These are phyloP conservation scores for Zea luxurians DNA, from an alignment of 176 grass and related monocot species.

Conservation along the genomic window DNA sequence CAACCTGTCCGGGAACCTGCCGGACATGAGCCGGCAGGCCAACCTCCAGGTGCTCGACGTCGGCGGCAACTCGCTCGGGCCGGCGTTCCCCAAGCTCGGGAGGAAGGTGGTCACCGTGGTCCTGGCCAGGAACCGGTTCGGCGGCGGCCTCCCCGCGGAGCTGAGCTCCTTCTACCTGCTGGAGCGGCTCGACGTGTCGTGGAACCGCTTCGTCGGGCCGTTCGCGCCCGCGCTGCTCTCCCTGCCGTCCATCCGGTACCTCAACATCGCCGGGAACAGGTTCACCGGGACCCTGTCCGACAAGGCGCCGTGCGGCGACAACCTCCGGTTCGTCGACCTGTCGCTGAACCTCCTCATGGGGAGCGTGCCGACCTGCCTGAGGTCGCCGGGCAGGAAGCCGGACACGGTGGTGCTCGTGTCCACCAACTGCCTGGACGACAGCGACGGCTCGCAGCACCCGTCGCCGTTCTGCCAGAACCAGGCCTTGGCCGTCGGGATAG, in stretches of 20 bases:
- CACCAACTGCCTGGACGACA: slow-evolving; percentile 59
- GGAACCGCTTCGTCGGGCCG: slow-evolving; percentile 73
- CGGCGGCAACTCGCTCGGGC: slow-evolving; percentile 68
- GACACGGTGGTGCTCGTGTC: slow-evolving; percentile 46
- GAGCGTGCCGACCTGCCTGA: slow-evolving; percentile 62
- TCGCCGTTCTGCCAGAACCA: slow-evolving; percentile 83
- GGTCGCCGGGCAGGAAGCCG: slow-evolving; percentile 33
- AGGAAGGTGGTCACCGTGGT: slow-evolving; percentile 70
- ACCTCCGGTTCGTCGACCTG: slow-evolving; percentile 72
- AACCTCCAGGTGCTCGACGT: slow-evolving; percentile 78
- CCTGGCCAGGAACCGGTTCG: slow-evolving; percentile 73
- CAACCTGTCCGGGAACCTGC: slow-evolving; percentile 68
- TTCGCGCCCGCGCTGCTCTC: slow-evolving; percentile 68
- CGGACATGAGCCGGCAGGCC: slow-evolving; percentile 54
- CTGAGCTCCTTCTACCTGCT: slow-evolving; percentile 60
- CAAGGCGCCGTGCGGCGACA: slow-evolving; percentile 61
- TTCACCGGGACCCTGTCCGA: slow-evolving; percentile 83
- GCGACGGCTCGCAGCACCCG: slow-evolving; percentile 55
- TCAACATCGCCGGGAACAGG: slow-evolving; percentile 71
- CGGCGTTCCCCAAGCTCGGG: slow-evolving; percentile 69
- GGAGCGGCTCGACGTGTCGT: slow-evolving; percentile 73
- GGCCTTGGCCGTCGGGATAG: slow-evolving; percentile 83
- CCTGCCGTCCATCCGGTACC: slow-evolving; percentile 65
- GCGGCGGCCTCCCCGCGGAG: slow-evolving; percentile 51
- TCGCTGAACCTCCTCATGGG: slow-evolving; percentile 81